Evolutionary conservation across 805 yeast species (phyloP), one percentile per base, ranked within the genome.

Genomic region (Blastobotrys robertii): DNA sequence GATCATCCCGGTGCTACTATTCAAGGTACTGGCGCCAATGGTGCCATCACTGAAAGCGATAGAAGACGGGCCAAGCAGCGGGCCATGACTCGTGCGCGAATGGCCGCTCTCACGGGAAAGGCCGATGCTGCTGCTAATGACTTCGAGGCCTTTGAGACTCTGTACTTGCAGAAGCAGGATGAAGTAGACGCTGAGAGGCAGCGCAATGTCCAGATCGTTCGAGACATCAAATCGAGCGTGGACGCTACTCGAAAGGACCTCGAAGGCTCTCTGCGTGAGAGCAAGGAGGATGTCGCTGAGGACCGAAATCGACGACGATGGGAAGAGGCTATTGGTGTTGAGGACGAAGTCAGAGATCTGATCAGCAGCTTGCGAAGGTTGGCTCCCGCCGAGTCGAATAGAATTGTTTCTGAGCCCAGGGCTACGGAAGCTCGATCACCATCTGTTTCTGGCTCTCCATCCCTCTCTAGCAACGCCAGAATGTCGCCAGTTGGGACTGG

Each of bases 41-140:
- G 97, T 28, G 77, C 77, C 46, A 74, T 86, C 7, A 88, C 97
- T 2, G 96, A 84, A 19, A 64, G 77, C 10, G 97, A 88, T 58
- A 74, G 83, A 46, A 74, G 83, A 49, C 82, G 83, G 53, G 92
- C 90, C 33, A 80, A 74, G 52, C 79, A 84, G 34, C 81, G 83
- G 56, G 94, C 90, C 34, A 65, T 79, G 44, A 68, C 92, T 52
- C 78, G 79, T 49, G 84, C 88, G 40, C 74, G 95, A 52, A 87
- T 90, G 94, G 94, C 95, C 25, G 85, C 90, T 3, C 72, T 90
- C 54, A 88, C 97, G 0, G 96, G 96, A 4, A 81, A 79, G 54
- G 67, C 74, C 6, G 65, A 70, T 2, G 63, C 70, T 6, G 65
- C 65, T 29, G 60, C 54, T 10, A 45, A 57, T 4, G 66, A 65